These are phyloP conservation scores for Clitopilus passeckerianus DNA, from an alignment of 768 basidiomycete genomes.

Conservation along the genomic window DNA sequence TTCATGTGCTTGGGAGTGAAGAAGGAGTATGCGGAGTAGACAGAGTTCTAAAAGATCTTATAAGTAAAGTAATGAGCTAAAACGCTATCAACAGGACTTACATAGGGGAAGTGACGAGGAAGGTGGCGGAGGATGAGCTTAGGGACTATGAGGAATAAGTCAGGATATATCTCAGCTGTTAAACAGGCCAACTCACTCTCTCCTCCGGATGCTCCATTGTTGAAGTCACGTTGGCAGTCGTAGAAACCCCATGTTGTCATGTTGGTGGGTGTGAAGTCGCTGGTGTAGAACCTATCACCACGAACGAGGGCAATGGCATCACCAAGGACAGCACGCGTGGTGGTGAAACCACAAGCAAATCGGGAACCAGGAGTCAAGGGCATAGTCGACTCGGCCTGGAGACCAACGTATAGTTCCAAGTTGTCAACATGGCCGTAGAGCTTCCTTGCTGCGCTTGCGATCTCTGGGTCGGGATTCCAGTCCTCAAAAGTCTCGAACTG, in stretches of 20 bases:
- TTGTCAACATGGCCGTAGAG: constrained; percentile 26
- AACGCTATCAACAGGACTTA: not conserved
- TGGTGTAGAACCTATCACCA: constrained; percentile 50
- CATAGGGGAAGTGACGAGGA: constrained; percentile 14
- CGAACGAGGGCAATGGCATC: constrained; percentile 51
- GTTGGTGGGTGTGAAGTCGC: constrained; percentile 41
- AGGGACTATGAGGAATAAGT: constrained; percentile 10
- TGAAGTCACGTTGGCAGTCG: constrained; percentile 36
- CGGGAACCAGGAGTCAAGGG: constrained; percentile 21
- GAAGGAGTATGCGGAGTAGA: constrained; percentile 23
- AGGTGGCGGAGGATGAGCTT: constrained; percentile 14
- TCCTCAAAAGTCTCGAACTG: constrained; percentile 40
- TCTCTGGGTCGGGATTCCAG: constrained; percentile 41
- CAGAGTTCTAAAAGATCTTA: constrained; percentile 6
- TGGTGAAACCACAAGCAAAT: constrained; percentile 27
- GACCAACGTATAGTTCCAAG: constrained; percentile 23
- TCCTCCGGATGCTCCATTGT: constrained; percentile 21
- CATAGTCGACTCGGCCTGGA: constrained; percentile 22
- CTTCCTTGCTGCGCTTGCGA: constrained; percentile 25
- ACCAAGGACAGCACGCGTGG: constrained; percentile 43
- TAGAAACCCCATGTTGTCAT: constrained; percentile 49
- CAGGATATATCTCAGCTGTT: not conserved
- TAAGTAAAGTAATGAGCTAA: not conserved
- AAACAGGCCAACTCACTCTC: constrained; percentile 3
- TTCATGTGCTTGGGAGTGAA: constrained; percentile 39